A percentile compares a stretch with the other conserved stretches of the same genome.
These are phyloP conservation scores for Tetracladium setigerum DNA, from an alignment of 495 filamentous ascomycete species.

Conservation along the genomic window DNA sequence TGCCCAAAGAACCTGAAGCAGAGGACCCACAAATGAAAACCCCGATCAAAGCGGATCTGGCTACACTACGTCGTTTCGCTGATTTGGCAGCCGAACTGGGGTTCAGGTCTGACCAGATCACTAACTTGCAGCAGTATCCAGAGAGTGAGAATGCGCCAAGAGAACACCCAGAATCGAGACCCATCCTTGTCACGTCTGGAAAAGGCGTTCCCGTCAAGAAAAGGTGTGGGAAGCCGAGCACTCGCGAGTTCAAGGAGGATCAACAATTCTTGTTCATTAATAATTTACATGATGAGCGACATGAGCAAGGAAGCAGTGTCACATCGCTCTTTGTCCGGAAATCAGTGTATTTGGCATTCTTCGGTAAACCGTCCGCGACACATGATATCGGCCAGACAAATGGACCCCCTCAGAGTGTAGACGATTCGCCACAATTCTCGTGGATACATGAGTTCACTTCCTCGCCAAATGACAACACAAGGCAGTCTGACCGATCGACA, in stretches of 20 bases:
- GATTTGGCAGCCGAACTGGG: constrained; percentile 9
- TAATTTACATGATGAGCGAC: constrained; percentile 7
- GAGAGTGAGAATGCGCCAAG: background rate
- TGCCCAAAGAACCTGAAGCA: constrained; percentile 14
- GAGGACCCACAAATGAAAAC: constrained; percentile 2
- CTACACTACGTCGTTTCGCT: constrained; percentile 4
- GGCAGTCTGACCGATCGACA: too few relatives aligned
- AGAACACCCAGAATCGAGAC: background rate
- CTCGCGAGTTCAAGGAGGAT: constrained; percentile 1
- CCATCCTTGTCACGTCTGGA: constrained; percentile 9
- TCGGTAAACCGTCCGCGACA: background rate
- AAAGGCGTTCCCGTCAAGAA: background rate
- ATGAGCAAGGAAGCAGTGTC: constrained; percentile 14
- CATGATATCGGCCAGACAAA: background rate
- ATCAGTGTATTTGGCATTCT: constrained; percentile 16
- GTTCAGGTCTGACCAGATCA: constrained; percentile 9
- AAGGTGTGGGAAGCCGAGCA: constrained; percentile 9
- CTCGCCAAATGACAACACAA: too few relatives aligned
- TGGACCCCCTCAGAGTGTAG: too few relatives aligned
- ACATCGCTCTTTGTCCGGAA: constrained; percentile 16
- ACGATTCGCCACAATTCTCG: too few relatives aligned
- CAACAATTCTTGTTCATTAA: constrained; percentile 13
- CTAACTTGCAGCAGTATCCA: constrained; percentile 2
- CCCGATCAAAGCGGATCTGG: constrained; percentile 1
- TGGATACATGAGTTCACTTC: too few relatives aligned